Evolutionary conservation across 1,284 basidiomycete genomes (phyloP), one percentile per base, ranked within the genome.

Genomic region (Ustilago vetiveriae): DNA sequence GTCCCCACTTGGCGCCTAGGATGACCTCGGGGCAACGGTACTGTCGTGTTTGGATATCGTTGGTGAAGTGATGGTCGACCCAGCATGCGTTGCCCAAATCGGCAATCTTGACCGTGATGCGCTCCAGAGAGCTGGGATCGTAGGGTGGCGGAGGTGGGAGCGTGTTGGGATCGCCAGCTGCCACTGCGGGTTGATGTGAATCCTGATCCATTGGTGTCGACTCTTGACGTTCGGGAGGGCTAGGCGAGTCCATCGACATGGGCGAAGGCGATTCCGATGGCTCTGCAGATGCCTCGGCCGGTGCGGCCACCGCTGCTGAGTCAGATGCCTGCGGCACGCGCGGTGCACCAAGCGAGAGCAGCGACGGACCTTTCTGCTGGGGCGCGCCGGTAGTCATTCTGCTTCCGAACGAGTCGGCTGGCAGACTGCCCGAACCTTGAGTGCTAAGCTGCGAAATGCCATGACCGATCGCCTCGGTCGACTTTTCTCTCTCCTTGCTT

Each of bases 21-120:
- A 98, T 95, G 49, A 97, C 95, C 82, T 98, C 95, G 0, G 96
- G 95, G 85, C 92, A 94, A 35, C 96, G 89, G 82, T 98, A 98
- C 81, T 98, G 95, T 65, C 95, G 85, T 35, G 96, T 98, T 84
- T 98, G 95, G 71, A 95, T 95, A 78, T 94, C 92, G 82, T 95
- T 92, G 41, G 92, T 95, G 68, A 94, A 94, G 79, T 95, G 92
- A 63, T 94, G 90, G 78, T 94, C 91, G 23, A 88, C 88, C 91
- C 91, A 94, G 22, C 91, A 92, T 21, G 91, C 92, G 82, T 97
- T 96, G 19, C 94, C 95, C 51, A 98, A 84, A 85, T 98, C 96
- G 29, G 95, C 95, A 81, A 98, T 98, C 86, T 98, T 98, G 68
- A 98, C 96, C 4, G 94, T 98, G 71, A 98, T 96, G 79, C 90